These are phyloP conservation scores for Dactylellina sp. DNA, from an alignment of 2,329 filamentous ascomycete genomes.

Conservation along the genomic window DNA sequence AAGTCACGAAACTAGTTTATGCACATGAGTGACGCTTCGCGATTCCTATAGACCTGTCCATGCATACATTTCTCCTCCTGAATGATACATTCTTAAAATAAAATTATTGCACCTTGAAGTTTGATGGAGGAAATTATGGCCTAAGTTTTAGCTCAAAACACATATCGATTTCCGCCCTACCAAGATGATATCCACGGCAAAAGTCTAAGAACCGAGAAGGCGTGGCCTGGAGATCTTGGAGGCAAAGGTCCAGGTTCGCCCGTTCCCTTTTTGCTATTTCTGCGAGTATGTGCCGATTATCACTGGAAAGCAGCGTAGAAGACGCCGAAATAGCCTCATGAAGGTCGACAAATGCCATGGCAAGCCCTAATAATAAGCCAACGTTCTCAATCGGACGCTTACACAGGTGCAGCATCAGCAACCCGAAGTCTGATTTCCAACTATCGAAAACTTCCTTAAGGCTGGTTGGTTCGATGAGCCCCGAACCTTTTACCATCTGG, in stretches of 20 bases:
- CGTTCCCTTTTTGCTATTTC: conserved; percentile 23
- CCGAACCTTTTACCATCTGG: conserved; percentile 13
- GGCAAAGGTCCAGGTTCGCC: conserved; percentile 21
- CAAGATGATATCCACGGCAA: conserved; percentile 32
- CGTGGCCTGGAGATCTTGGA: conserved; percentile 17
- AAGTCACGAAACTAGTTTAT: too few species aligned
- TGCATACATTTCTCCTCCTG: too few species aligned
- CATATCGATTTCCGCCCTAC: conserved; percentile 22
- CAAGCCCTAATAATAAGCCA: conserved; percentile 19
- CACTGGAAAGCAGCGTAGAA: conserved; percentile 1
- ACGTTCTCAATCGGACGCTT: conserved; percentile 26
- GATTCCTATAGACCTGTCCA: too few species aligned
- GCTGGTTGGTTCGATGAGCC: conserved; percentile 13
- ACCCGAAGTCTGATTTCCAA: conserved; percentile 30
- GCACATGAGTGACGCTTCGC: too few species aligned
- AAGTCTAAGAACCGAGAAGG: conserved; percentile 32
- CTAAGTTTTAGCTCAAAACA: conserved; percentile 10
- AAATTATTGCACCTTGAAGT: too few species aligned
- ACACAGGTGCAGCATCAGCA: conserved; percentile 36
- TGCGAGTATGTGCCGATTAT: conserved; percentile 7
- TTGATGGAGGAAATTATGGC: not conserved
- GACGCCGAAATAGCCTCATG: conserved; percentile 16
- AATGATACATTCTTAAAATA: too few species aligned
- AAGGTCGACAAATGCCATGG: conserved; percentile 32
- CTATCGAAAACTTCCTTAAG: conserved; percentile 27